Evolutionary conservation across 75 land plant genomes (phyloP).

Genomic region (Adiantum capillusveneris): DNA sequence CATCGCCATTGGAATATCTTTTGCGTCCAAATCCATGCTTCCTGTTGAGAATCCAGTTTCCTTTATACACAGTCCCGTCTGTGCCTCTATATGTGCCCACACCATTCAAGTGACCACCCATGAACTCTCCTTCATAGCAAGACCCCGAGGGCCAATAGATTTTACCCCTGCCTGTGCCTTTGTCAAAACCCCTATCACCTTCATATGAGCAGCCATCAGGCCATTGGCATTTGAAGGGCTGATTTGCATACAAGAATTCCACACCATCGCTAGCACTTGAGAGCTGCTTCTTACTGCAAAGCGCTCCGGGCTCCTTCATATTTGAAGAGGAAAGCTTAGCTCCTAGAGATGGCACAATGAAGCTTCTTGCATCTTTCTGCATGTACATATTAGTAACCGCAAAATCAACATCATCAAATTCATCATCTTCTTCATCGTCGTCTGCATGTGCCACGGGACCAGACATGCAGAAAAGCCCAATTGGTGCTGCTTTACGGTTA

Average conservation of each 20-base stretch:
- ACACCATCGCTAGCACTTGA: not conserved
- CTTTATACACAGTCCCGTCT: constrained; percentile 61
- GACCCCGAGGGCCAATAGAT: constrained; percentile 79
- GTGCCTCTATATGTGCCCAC: constrained; percentile 57
- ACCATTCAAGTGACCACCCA: constrained; percentile 90
- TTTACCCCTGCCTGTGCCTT: constrained; percentile 77
- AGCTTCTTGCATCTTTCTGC: too few species aligned
- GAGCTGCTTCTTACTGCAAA: too few species aligned
- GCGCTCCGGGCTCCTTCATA: too few species aligned
- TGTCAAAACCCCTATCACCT: constrained; percentile 86
- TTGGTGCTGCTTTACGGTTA: constrained; percentile 5
- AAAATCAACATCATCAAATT: constrained; percentile 11
- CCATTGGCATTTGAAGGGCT: constrained; percentile 81
- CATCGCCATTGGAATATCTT: constrained; percentile 79
- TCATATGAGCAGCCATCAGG: constrained; percentile 79
- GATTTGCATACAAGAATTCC: constrained; percentile 52
- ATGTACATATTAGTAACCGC: too few species aligned
- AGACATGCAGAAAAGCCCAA: constrained; percentile 69
- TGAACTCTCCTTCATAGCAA: constrained; percentile 81
- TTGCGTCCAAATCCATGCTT: constrained; percentile 91
- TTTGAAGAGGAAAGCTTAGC: too few species aligned
- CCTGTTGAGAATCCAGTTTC: constrained; percentile 77
- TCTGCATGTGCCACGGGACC: constrained; percentile 52
- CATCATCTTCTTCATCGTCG: constrained; percentile 25
- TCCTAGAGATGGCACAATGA: too few species aligned